phyloP scores from a whole-genome alignment of 1,284 basidiomycete genomes.

The Cutaneotrichosporon daszewskae region DNA sequence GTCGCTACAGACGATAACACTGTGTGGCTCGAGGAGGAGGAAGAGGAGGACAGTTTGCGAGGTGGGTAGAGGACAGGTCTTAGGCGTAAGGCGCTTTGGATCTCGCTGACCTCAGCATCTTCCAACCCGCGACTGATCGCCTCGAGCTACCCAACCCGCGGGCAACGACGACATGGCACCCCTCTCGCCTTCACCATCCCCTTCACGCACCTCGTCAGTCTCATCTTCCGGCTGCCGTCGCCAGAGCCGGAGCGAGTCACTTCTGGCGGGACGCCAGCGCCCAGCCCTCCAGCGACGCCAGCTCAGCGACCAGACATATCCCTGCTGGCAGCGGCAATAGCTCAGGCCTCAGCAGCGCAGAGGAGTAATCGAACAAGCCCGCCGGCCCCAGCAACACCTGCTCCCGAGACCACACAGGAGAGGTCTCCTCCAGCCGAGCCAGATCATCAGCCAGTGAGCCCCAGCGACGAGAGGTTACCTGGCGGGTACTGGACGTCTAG shows the following conservation, averaged over 20 bases:
- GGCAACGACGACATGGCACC: no score
- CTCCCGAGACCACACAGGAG: not conserved
- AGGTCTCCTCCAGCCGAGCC: not conserved
- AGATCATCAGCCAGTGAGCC: not conserved
- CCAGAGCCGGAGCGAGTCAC: constrained; percentile 24
- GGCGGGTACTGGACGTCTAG: constrained; percentile 23
- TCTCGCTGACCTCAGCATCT: constrained; percentile 3
- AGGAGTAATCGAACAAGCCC: no score
- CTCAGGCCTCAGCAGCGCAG: not conserved
- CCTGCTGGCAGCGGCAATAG: constrained; percentile 2
- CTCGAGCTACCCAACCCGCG: not conserved
- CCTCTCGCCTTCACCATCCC: constrained; percentile 35
- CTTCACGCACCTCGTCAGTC: constrained; percentile 23
- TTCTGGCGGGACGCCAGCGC: constrained; percentile 30
- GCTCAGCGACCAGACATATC: not conserved
- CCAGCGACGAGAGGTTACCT: constrained; percentile 10
- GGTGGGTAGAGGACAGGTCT: not conserved
- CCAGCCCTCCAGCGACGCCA: constrained; percentile 19
- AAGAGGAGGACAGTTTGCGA: constrained; percentile 12
- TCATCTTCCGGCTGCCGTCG: constrained; percentile 29
- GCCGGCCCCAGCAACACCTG: no score
- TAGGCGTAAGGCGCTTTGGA: not conserved
- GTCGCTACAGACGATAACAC: constrained; percentile 15
- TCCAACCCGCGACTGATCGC: not conserved
- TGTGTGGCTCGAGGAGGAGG: constrained; percentile 31